These are phyloP conservation scores for Blastocystis sp. DNA, from an alignment of 352 stramenopile genomes.

Conservation along the genomic window DNA sequence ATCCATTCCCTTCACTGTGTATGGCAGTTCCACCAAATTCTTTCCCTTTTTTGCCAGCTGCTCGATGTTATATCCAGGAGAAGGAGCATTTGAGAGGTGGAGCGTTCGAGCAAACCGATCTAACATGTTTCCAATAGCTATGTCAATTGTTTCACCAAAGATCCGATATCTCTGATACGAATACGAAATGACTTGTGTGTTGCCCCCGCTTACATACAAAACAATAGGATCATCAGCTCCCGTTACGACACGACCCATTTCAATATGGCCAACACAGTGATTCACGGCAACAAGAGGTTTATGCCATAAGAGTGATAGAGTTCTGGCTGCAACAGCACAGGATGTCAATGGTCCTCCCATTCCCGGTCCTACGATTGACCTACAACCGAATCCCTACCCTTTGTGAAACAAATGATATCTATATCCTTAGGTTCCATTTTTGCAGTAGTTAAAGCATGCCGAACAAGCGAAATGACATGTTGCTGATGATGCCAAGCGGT, in stretches of 20 bases:
- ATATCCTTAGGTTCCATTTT: slow-evolving; percentile 76
- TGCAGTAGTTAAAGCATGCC: slow-evolving; percentile 83
- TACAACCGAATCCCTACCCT: slow-evolving; percentile 66
- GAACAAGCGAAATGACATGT: slow-evolving; percentile 86
- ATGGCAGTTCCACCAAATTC: slow-evolving; percentile 88
- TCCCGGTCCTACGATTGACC: slow-evolving; percentile 75
- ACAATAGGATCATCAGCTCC: slow-evolving; percentile 86
- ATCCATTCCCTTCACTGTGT: slow-evolving; percentile 86
- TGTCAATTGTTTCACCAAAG: slow-evolving; percentile 99
- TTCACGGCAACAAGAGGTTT: slow-evolving; percentile 92
- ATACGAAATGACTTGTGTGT: slow-evolving; percentile 84
- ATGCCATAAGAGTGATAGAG: slow-evolving; percentile 85
- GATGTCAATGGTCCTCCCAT: slow-evolving; percentile 95
- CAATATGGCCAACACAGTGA: slow-evolving; percentile 98
- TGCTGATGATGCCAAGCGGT: slow-evolving; percentile 97
- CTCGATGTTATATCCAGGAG: slow-evolving; percentile 98
- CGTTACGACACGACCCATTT: slow-evolving; percentile 96
- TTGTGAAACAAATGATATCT: slow-evolving; percentile 87
- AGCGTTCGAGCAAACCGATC: slow-evolving; percentile 90
- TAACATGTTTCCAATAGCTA: slow-evolving; percentile 97
- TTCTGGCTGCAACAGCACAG: slow-evolving; percentile 85
- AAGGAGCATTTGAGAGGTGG: slow-evolving; percentile 92
- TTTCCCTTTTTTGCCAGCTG: slow-evolving; percentile 82
- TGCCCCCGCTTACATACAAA: slow-evolving; percentile 95
- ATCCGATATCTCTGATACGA: slow-evolving; percentile 80